A percentile compares a stretch with the other conserved stretches of the same genome.
phyloP scores from a whole-genome alignment of 2,329 filamentous ascomycete species.

The Cryphonectria carpinicola region DNA sequence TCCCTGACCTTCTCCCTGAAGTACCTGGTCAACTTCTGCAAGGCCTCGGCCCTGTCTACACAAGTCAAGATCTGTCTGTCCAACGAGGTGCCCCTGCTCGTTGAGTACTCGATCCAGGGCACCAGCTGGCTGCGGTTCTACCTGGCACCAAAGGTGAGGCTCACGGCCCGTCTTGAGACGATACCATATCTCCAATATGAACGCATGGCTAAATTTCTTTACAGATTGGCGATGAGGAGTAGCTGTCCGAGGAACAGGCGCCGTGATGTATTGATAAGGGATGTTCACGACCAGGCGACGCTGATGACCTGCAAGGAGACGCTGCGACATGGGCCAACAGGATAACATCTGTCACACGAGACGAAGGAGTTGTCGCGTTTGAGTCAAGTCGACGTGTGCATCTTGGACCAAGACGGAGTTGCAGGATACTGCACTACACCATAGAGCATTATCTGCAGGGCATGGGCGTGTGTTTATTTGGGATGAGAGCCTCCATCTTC shows the following conservation, averaged over 20 bases:
- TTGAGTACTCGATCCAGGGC: conserved; percentile 83
- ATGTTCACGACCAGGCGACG: conserved; percentile 16
- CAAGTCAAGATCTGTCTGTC: conserved; percentile 92
- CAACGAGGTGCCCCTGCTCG: conserved; percentile 92
- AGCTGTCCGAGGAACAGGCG: conserved; percentile 19
- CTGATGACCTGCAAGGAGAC: neutral
- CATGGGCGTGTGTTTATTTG: conserved; percentile 20
- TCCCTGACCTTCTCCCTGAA: conserved; percentile 97
- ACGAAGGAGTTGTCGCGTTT: neutral
- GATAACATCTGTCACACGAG: neutral
- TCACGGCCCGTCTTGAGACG: neutral
- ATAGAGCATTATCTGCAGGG: conserved; percentile 19
- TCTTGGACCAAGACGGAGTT: conserved; percentile 1
- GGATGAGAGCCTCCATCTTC: conserved; percentile 13
- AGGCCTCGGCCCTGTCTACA: conserved; percentile 81
- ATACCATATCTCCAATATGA: neutral
- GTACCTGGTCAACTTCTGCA: conserved; percentile 99
- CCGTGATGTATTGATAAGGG: conserved; percentile 17
- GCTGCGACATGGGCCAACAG: conserved; percentile 12
- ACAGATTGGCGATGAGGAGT: conserved; percentile 46
- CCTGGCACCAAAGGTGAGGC: conserved; percentile 89
- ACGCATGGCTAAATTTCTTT: conserved; percentile 11
- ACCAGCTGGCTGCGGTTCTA: conserved; percentile 96
- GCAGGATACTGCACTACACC: conserved; percentile 27
- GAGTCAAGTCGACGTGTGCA: conserved; percentile 8